Evolutionary conservation across 2,329 filamentous ascomycete genomes (phyloP), one percentile per base, ranked within the genome.

Genomic region (Chrysoporthe puriensis): DNA sequence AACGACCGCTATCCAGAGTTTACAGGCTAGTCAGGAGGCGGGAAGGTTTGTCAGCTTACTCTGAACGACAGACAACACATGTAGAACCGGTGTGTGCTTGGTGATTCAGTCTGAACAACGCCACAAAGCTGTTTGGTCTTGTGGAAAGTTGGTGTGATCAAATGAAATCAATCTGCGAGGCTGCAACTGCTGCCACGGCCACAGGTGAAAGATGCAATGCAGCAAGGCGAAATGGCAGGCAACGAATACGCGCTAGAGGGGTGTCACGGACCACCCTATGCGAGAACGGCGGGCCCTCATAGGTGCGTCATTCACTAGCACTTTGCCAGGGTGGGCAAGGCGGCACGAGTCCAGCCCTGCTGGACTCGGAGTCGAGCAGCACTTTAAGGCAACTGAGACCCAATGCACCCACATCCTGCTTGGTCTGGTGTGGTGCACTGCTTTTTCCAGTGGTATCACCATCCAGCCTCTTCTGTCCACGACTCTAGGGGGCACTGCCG

Each of bases 131-230:
- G 36, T 40, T n/a, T 42, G 57, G 57, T 21, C 18, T 60, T 13
- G 57, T 40, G 42, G 57, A 43, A 42, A 32, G 57, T 21, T 11
- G 36, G 18, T 44, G 9, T n/a, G 57, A 42, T 59, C 32, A 18
- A 21, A 18, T 60, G n/a, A 60, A 34, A 43, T 42, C n/a, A 43
- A 60, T 42, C 21, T 14, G 57, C 57, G 40, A 60, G 57, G 57
- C 57, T 60, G 57, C 57, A 59, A n/a, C 14, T 59, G 57, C 57
- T 42, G n/a, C 11, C 21, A 42, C 57, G n/a, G 57, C 57, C 1
- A 59, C 36, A 40, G 57, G 42, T 59, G 57, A 59, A 59, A 59
- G 57, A 59, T 43, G 57, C 57, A 59, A 32, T 52, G 50, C 50
- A 32, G 57, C 40, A n/a, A 32, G 6, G 13, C 4, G 34, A 43